These are phyloP conservation scores for Gracilaria domingensis DNA, from an alignment of 23 red algal species.

Conservation along the genomic window DNA sequence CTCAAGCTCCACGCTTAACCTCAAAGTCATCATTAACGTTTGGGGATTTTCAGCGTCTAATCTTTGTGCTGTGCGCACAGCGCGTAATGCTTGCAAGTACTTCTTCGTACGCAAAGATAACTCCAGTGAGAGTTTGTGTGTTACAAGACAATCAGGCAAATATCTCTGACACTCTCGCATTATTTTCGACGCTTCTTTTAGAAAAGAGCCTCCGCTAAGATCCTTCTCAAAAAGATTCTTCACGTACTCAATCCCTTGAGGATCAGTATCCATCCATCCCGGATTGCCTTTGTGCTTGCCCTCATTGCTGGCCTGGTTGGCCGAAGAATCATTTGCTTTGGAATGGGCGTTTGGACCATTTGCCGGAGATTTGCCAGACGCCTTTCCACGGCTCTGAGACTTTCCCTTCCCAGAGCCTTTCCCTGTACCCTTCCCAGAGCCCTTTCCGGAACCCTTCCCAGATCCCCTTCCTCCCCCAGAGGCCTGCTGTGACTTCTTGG, in stretches of 20 bases:
- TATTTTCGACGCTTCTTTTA: conserved; percentile 35
- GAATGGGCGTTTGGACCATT: not conserved
- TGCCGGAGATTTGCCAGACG: not conserved
- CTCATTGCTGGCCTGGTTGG: conserved; percentile 22
- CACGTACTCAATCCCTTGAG: conserved; percentile 61
- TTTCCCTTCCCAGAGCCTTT: conserved; percentile 49
- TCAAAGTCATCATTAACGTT: conserved; percentile 33
- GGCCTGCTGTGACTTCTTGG: conserved; percentile 37
- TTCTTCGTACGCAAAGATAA: conserved; percentile 36
- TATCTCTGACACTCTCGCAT: conserved; percentile 28
- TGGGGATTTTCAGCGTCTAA: conserved; percentile 45
- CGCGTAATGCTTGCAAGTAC: conserved; percentile 66
- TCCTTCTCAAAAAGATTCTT: conserved; percentile 52
- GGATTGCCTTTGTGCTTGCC: conserved; percentile 29
- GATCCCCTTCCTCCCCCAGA: not conserved
- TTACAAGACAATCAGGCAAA: conserved; percentile 25
- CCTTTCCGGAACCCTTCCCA: conserved; percentile 26
- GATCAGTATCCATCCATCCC: conserved; percentile 96
- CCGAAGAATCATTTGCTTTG: conserved; percentile 24
- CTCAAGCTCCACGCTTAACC: conserved; percentile 26
- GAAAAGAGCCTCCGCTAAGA: not conserved
- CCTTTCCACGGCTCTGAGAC: conserved; percentile 18
- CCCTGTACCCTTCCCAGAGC: conserved; percentile 29
- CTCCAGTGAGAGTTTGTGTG: conserved; percentile 60
- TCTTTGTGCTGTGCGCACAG: conserved; percentile 30